Evolutionary conservation across 2,329 filamentous ascomycete genomes (phyloP), one percentile per base, ranked within the genome.

Genomic region (Colletotrichum australisinense): DNA sequence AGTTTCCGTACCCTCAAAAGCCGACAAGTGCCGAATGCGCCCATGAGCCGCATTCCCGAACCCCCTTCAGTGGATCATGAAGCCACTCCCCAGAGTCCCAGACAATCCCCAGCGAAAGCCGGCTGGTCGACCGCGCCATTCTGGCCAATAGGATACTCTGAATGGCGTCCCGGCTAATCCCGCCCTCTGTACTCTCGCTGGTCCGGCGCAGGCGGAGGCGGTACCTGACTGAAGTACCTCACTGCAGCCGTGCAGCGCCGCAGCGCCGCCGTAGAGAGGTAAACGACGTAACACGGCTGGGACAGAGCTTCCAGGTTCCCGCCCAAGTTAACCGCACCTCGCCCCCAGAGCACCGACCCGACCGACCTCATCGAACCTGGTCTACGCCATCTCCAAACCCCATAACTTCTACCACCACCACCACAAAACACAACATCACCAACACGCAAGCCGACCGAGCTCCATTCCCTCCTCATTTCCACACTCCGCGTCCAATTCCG

Each of bases 131-230:
- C 59, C 24, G 24, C 49, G 6, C 57, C 19, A 19, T 65, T 60
- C 53, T 53, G 60, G 8, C 71, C 71, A 73, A 73, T 73, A 46
- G 28, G 35, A 30, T 24, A n/a, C 14, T 24, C 16, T 28, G 56
- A 71, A 70, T 71, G 46, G 71, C 67, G 38, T 65, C 67, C 71
- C 71, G 71, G 71, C 67, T 71, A 73, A 70, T 73, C 67, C 71
- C 71, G 71, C 55, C 55, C 52, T 55, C 38, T 42, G 2, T 42
- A 16, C 14, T 30, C 28, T 63, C 59, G 59, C 38, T 49, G 38
- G 19, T 14, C 71, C 67, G 71, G 67, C 60, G 70, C 70, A 60
- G 70, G 46, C 60, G 70, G 70, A 73, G 56, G 46, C 24, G 49
- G 63, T 72, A 73, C 67, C 60, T 73, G 60, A 73, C 60, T 73